These are phyloP conservation scores for Emmonsiellopsis sp. DNA, from an alignment of 2,329 filamentous ascomycete species.

Conservation along the genomic window DNA sequence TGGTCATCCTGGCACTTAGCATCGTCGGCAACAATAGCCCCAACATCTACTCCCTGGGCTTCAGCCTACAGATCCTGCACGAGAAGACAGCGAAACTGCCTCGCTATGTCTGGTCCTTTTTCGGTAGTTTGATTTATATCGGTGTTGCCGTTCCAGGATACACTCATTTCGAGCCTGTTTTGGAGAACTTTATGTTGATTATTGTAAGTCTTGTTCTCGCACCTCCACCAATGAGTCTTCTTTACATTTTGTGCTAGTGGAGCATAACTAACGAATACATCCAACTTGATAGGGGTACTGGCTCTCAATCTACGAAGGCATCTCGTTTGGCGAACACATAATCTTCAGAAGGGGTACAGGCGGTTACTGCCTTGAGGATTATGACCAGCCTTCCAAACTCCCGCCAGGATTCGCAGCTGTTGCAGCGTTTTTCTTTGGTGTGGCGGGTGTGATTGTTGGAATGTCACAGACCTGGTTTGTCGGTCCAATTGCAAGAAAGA, in stretches of 20 bases:
- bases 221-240: neutral
- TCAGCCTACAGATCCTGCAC: slow-evolving; percentile 58
- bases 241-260: neutral
- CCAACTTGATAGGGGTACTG: slow-evolving; percentile 46
- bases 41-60: slow-evolving; percentile 61
- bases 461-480: slow-evolving; percentile 63
- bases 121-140: slow-evolving; percentile 55
- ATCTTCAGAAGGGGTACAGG: slow-evolving; percentile 54
- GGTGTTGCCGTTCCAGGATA: slow-evolving; percentile 63
- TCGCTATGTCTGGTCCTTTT: slow-evolving; percentile 57
- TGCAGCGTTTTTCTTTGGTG: slow-evolving; percentile 53
- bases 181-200: slow-evolving; percentile 62
- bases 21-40: slow-evolving; percentile 64
- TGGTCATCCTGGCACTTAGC: slow-evolving; percentile 55
- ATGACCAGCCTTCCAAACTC: slow-evolving; percentile 48
- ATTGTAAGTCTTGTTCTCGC: slow-evolving; percentile 27
- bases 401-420: slow-evolving; percentile 56
- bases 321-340: slow-evolving; percentile 58
- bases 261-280: neutral
- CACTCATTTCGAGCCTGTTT: slow-evolving; percentile 51
- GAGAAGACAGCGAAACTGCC: slow-evolving; percentile 52
- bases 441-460: slow-evolving; percentile 56
- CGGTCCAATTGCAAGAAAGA: slow-evolving; percentile 52
- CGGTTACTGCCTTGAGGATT: slow-evolving; percentile 51
- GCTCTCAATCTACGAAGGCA: slow-evolving; percentile 63